phyloP scores from a whole-genome alignment of 2,329 filamentous ascomycete genomes.

The Ceratocystis ficicola region DNA sequence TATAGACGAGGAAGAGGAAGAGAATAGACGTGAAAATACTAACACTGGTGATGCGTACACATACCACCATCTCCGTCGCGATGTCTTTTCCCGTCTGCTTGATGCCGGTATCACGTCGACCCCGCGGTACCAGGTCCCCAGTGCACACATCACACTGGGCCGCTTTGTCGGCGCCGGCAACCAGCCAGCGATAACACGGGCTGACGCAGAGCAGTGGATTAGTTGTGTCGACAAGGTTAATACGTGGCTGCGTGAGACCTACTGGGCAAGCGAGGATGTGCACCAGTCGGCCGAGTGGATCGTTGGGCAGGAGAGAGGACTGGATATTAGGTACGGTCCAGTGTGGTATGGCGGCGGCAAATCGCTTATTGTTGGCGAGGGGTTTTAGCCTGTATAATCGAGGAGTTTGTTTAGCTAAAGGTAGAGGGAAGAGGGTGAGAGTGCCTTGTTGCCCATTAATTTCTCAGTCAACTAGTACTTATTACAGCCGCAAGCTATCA shows the following conservation, averaged over 20 bases:
- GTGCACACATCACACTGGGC: conserved; percentile 77
- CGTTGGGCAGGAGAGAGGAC: conserved; percentile 71
- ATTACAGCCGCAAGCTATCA: neutral
- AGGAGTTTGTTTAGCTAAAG: neutral
- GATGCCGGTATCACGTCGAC: conserved; percentile 52
- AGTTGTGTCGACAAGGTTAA: conserved; percentile 65
- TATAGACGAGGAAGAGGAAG: neutral
- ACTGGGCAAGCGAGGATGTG: conserved; percentile 42
- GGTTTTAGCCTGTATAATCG: conserved; percentile 36
- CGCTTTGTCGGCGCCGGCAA: conserved; percentile 49
- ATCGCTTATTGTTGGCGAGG: conserved; percentile 51
- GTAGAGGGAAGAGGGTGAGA: too few species aligned
- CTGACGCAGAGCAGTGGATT: conserved; percentile 57
- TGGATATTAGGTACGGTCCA: conserved; percentile 61
- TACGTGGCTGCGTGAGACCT: conserved; percentile 43
- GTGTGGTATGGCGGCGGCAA: conserved; percentile 83
- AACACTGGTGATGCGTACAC: conserved; percentile 54
- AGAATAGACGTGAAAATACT: too few species aligned
- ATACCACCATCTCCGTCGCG: conserved; percentile 80
- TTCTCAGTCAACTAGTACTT: neutral
- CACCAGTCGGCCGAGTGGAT: conserved; percentile 67
- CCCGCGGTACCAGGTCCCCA: conserved; percentile 69
- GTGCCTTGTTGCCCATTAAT: conserved; percentile 11
- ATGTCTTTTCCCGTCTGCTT: conserved; percentile 54
- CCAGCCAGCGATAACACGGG: conserved; percentile 28